Conservation (phyloP, 306 rosid species). For the Vicia faba region DNA sequence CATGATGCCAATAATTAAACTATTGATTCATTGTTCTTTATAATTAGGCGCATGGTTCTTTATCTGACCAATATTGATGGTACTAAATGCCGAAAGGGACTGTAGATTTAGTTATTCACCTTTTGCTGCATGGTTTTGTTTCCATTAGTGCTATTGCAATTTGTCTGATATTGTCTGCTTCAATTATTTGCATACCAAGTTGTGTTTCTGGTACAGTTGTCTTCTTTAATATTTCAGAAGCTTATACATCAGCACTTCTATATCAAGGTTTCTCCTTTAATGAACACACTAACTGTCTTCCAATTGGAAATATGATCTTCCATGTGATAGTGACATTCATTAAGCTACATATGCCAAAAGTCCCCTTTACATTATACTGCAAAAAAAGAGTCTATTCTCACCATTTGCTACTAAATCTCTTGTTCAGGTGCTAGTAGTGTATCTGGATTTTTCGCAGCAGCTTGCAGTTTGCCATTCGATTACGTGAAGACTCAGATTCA, state of each 20-base stretch:
- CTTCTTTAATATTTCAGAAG: background rate
- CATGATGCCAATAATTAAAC: background rate
- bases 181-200: background rate
- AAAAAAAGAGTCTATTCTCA: conserved; percentile 12
- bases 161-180: background rate
- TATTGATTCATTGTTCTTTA: background rate
- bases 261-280: background rate
- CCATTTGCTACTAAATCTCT: conserved; percentile 13
- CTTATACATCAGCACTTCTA: background rate
- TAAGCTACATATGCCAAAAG: background rate
- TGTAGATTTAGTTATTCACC: background rate
- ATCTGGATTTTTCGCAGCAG: conserved; percentile 93
- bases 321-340: background rate
- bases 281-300: background rate
- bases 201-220: background rate
- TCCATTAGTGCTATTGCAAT: background rate
- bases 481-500: conserved; percentile 96
- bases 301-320: background rate
- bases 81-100: background rate
- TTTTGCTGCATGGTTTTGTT: background rate
- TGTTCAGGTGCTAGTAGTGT: conserved; percentile 80
- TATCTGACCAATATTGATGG: background rate
- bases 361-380: conserved; percentile 4
- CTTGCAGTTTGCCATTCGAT: conserved; percentile 96
- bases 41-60: background rate